Percentiles rank a stretch among this genome's conserved stretches.
Evolutionary conservation across 1,139 yeast genomes (phyloP).

Genomic region (Suhomyces yuchorum): DNA sequence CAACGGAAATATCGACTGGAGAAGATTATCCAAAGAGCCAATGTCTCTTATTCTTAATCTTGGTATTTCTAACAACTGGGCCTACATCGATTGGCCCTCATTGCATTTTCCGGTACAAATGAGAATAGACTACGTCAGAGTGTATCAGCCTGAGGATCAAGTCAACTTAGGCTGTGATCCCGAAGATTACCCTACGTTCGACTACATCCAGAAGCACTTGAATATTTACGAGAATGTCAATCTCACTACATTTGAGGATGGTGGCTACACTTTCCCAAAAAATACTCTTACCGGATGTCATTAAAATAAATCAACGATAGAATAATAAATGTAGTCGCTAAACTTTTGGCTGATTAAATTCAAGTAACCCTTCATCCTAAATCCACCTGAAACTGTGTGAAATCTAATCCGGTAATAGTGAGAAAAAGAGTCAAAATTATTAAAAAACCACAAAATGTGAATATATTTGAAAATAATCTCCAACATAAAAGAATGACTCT

Average conservation of each 20-base stretch:
- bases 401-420: too few species aligned
- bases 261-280: constrained; percentile 30
- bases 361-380: background rate
- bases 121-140: constrained; percentile 28
- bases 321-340: background rate
- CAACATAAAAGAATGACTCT: too few species aligned
- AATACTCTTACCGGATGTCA: constrained; percentile 20
- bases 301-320: background rate
- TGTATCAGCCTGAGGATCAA: constrained; percentile 29
- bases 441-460: too few species aligned
- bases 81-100: constrained; percentile 34
- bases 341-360: too few species aligned
- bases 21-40: constrained; percentile 31
- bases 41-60: constrained; percentile 31
- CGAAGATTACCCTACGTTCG: constrained; percentile 25
- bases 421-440: too few species aligned
- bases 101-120: constrained; percentile 27
- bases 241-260: constrained; percentile 25
- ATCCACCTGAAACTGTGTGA: too few species aligned
- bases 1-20: constrained; percentile 30
- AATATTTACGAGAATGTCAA: constrained; percentile 27
- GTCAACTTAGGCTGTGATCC: constrained; percentile 32
- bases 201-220: constrained; percentile 27
- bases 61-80: constrained; percentile 34
- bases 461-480: too few species aligned